Percentiles rank a stretch among this genome's conserved stretches.
Conservation (phyloP, 805 yeast species). For the Nakazawaea pomicola region DNA sequence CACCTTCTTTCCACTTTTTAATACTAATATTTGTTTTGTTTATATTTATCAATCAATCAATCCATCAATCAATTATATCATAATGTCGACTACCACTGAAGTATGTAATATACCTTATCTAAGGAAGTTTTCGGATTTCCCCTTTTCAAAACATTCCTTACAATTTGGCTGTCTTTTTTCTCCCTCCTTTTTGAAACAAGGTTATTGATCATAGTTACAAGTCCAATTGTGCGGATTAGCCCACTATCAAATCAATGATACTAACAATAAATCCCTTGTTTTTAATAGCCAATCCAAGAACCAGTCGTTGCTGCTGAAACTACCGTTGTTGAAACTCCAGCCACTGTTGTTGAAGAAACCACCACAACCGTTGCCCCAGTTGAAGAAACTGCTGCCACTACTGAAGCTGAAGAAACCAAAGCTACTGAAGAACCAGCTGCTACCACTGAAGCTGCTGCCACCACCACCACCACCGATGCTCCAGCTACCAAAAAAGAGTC, state of each 20-base stretch:
- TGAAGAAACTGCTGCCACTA: neutral
- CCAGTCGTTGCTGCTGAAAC: constrained; percentile 4
- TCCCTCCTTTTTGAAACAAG: neutral
- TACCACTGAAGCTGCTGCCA: neutral
- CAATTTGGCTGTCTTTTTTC: neutral
- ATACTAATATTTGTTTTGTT: neutral
- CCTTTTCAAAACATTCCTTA: too few relatives aligned
- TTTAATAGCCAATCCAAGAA: constrained; percentile 5
- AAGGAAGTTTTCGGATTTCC: too few relatives aligned
- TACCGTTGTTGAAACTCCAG: neutral
- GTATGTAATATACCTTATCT: constrained; percentile 2
- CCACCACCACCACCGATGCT: too few relatives aligned
- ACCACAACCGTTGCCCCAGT: neutral
- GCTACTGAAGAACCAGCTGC: neutral
- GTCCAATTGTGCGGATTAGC: neutral
- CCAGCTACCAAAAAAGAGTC: too few relatives aligned
- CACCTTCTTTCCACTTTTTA: constrained; percentile 1
- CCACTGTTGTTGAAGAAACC: neutral
- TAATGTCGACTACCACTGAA: constrained; percentile 13
- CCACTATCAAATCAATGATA: neutral
- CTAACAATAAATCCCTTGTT: neutral
- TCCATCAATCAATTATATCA: constrained; percentile 1
- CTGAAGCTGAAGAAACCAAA: neutral
- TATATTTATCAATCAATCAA: neutral
- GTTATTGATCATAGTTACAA: too few relatives aligned